A percentile compares a stretch with the other conserved stretches of the same genome.
phyloP scores from a whole-genome alignment of 73 alveolate species.

The Tetrahymena thermophila region DNA sequence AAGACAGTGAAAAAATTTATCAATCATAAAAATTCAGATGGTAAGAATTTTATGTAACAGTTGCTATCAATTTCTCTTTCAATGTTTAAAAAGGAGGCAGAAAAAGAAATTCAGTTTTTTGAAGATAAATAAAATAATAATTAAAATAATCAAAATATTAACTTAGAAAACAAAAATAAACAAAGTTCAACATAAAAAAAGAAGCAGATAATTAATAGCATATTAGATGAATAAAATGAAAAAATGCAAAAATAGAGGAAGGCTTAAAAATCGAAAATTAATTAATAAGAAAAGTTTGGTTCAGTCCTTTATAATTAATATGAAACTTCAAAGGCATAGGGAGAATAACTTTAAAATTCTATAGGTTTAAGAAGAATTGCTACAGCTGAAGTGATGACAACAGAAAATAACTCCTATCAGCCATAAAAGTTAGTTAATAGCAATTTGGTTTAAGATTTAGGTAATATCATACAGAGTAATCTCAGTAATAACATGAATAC shows the following conservation, averaged over 20 bases:
- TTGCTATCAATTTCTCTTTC: background rate
- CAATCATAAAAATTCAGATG: background rate
- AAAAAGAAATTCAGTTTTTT: background rate
- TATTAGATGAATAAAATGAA: background rate
- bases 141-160: too few relatives aligned
- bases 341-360: background rate
- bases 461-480: background rate
- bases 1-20: background rate
- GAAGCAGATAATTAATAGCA: background rate
- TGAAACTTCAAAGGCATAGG: background rate
- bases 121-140: background rate
- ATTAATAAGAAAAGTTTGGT: background rate
- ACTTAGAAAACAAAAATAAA: background rate
- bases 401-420: background rate
- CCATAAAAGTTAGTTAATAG: background rate
- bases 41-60: background rate
- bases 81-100: background rate
- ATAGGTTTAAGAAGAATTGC: background rate
- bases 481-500: background rate
- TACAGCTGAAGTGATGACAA: background rate
- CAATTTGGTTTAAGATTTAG: background rate
- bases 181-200: background rate
- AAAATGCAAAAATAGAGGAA: background rate
- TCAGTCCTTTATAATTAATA: background rate
- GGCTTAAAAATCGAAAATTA: background rate